Conservation (phyloP, 1,284 basidiomycete genomes). For the Tremellales sp. region DNA sequence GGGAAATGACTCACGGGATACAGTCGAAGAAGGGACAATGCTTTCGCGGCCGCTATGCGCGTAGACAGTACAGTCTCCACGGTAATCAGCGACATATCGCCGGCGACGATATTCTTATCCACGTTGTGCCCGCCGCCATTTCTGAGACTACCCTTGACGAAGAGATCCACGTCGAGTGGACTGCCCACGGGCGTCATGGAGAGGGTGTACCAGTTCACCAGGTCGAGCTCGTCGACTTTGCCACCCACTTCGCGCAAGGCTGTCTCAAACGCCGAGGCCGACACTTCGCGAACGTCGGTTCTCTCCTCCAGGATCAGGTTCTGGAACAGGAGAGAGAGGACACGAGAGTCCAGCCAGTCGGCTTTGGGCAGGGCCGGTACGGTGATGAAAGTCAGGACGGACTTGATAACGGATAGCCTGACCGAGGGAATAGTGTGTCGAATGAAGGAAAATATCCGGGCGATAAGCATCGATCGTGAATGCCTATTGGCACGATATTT, state of each 20-base stretch:
- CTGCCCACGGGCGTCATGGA: slow-evolving; percentile 88
- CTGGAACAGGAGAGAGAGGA: slow-evolving; percentile 85
- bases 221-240: slow-evolving; percentile 31
- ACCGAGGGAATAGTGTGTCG: slow-evolving; percentile 95
- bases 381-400: slow-evolving; percentile 78
- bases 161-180: slow-evolving; percentile 67
- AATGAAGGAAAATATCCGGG: slow-evolving; percentile 92
- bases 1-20: not conserved
- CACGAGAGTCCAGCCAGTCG: slow-evolving; percentile 75
- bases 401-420: slow-evolving; percentile 87
- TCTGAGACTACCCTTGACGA: slow-evolving; percentile 53
- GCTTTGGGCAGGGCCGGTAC: slow-evolving; percentile 64
- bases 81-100: slow-evolving; percentile 81
- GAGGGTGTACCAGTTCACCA: slow-evolving; percentile 70
- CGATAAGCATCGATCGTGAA: slow-evolving; percentile 57
- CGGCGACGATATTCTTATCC: slow-evolving; percentile 91
- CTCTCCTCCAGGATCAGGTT: slow-evolving; percentile 94
- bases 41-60: slow-evolving; percentile 73
- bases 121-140: slow-evolving; percentile 66
- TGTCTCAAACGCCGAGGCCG: slow-evolving; percentile 70
- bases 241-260: slow-evolving; percentile 56
- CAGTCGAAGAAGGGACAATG: slow-evolving; percentile 57
- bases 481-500: not conserved
- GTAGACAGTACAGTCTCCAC: slow-evolving; percentile 77
- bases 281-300: slow-evolving; percentile 73